Conservation (phyloP, 148 eudicot species). For the Fagopyrum homotropicum region DNA sequence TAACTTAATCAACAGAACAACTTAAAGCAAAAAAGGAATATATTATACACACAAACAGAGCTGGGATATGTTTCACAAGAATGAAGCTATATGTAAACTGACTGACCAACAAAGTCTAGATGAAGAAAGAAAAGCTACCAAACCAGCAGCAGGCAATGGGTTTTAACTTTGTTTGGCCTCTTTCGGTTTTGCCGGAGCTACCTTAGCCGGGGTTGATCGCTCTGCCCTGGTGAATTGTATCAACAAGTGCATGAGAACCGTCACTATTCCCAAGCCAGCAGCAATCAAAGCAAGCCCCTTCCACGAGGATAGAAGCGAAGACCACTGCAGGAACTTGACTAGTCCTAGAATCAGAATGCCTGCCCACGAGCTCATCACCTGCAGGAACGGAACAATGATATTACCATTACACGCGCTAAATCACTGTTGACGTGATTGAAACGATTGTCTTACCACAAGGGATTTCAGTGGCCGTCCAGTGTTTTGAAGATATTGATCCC, state of each 20-base stretch:
- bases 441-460: slow-evolving; percentile 48
- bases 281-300: slow-evolving; percentile 57
- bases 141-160: not conserved
- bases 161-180: slow-evolving; percentile 12
- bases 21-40: too few species aligned
- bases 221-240: slow-evolving; percentile 79
- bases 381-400: not conserved
- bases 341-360: slow-evolving; percentile 37
- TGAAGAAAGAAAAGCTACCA: not conserved
- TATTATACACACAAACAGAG: too few species aligned
- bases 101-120: not conserved
- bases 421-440: not conserved
- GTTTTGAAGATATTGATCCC: slow-evolving; percentile 41
- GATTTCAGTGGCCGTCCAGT: slow-evolving; percentile 66
- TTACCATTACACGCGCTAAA: not conserved
- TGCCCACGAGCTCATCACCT: slow-evolving; percentile 66
- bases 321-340: slow-evolving; percentile 51
- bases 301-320: slow-evolving; percentile 74
- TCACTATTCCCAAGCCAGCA: slow-evolving; percentile 39
- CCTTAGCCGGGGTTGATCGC: slow-evolving; percentile 71
- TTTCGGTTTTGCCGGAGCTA: slow-evolving; percentile 38
- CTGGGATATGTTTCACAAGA: not conserved
- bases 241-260: slow-evolving; percentile 71
- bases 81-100: slow-evolving; percentile 2
- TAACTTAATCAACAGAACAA: too few species aligned